Evolutionary conservation across 2,329 filamentous ascomycete species (phyloP).

Genomic region (Dryadomyces quercivorus): DNA sequence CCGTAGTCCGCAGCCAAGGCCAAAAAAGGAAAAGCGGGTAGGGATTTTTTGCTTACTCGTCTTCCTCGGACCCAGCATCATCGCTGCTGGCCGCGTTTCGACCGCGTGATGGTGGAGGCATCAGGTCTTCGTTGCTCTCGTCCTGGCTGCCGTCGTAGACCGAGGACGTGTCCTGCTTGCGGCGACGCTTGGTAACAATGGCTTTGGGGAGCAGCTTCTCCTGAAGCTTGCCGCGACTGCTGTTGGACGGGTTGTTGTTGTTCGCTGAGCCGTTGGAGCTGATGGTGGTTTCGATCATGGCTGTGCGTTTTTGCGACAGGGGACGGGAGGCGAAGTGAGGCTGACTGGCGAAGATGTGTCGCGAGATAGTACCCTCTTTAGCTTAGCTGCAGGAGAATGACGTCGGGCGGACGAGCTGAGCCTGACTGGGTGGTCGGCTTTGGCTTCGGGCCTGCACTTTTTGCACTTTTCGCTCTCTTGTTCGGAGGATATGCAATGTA

Average conservation of each 20-base stretch:
- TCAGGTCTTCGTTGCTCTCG: slow-evolving; percentile 15
- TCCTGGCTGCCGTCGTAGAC: slow-evolving; percentile 19
- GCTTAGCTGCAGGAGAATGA: neutral
- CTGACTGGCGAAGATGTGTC: neutral
- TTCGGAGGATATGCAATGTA: too few relatives aligned
- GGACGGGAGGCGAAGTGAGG: neutral
- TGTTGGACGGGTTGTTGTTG: slow-evolving; percentile 8
- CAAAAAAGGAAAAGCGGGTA: too few relatives aligned
- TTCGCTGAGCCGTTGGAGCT: neutral
- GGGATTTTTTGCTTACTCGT: neutral
- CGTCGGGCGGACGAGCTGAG: too few relatives aligned
- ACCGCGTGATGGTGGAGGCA: slow-evolving; percentile 12
- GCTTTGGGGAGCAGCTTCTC: slow-evolving; percentile 41
- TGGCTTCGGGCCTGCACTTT: too few relatives aligned
- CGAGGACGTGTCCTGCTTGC: slow-evolving; percentile 32
- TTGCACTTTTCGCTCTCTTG: too few relatives aligned
- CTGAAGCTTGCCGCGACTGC: slow-evolving; percentile 34
- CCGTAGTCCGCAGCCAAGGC: too few relatives aligned
- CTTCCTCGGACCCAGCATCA: neutral
- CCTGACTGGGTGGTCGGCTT: too few relatives aligned
- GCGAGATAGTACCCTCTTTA: neutral
- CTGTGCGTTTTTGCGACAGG: too few relatives aligned
- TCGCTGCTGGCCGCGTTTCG: slow-evolving; percentile 25
- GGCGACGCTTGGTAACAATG: slow-evolving; percentile 35
- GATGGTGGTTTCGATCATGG: neutral